These are phyloP conservation scores for Adansonia madagascariensis DNA, from an alignment of 441 rosid species.

Conservation along the genomic window DNA sequence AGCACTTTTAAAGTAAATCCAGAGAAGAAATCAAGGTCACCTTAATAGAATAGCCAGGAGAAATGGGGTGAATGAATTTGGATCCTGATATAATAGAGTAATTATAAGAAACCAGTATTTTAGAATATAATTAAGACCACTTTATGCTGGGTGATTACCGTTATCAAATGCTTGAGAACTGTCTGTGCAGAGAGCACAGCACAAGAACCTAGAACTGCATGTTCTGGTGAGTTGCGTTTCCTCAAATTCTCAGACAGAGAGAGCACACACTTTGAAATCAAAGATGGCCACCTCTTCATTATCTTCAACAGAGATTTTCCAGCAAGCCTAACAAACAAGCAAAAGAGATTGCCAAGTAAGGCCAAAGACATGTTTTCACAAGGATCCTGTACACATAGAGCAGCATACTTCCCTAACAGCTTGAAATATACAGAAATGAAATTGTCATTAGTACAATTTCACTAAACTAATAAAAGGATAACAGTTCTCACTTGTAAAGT, in stretches of 20 bases:
- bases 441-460: background rate
- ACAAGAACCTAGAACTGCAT: conserved; percentile 94
- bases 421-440: conserved; percentile 14
- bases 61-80: conserved; percentile 77
- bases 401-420: background rate
- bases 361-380: conserved; percentile 8
- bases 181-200: conserved; percentile 89
- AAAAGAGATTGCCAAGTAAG: conserved; percentile 30
- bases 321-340: conserved; percentile 77
- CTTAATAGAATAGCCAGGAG: conserved; percentile 92
- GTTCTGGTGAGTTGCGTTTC: conserved; percentile 69
- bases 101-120: conserved; percentile 36
- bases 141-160: conserved; percentile 53
- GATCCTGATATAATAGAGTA: conserved; percentile 70
- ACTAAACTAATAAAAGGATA: conserved; percentile 9
- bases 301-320: conserved; percentile 92
- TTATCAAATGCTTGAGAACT: conserved; percentile 92
- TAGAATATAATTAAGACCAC: conserved; percentile 29
- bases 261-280: conserved; percentile 87
- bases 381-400: background rate
- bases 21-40: conserved; percentile 43
- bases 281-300: conserved; percentile 94
- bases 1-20: conserved; percentile 24
- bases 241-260: conserved; percentile 72
- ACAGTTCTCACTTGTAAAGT: background rate